These are phyloP conservation scores for Petunia hybrid DNA, from an alignment of 305 asterid genomes.

Conservation along the genomic window DNA sequence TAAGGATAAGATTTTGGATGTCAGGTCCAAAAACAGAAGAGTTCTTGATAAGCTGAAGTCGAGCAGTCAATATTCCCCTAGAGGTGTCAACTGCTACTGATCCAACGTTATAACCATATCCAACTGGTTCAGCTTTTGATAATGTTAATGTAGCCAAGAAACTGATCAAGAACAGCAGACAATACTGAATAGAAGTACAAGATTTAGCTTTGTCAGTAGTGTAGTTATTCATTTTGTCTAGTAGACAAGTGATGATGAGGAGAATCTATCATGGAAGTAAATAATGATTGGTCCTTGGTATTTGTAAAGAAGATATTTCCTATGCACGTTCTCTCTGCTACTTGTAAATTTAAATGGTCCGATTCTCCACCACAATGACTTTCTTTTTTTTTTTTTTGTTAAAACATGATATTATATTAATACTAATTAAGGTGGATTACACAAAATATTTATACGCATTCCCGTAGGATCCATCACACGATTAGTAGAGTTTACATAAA, in stretches of 20 bases:
- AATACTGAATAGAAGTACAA: background rate
- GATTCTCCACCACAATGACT: too few relatives aligned
- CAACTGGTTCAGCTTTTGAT: slow-evolving; percentile 28
- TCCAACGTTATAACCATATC: slow-evolving; percentile 34
- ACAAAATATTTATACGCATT: too few relatives aligned
- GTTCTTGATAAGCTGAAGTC: slow-evolving; percentile 41
- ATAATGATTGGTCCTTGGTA: background rate
- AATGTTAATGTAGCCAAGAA: background rate
- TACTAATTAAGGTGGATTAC: too few relatives aligned
- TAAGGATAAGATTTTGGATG: slow-evolving; percentile 55
- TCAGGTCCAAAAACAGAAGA: slow-evolving; percentile 67
- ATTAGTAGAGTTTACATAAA: too few relatives aligned
- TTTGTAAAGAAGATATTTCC: background rate
- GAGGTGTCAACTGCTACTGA: slow-evolving; percentile 40
- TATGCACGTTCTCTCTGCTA: too few relatives aligned
- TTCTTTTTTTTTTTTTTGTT: too few relatives aligned
- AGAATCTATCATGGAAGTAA: background rate
- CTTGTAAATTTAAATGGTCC: too few relatives aligned
- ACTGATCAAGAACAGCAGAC: background rate
- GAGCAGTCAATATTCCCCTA: slow-evolving; percentile 24
- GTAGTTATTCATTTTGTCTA: background rate
- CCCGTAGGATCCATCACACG: too few relatives aligned
- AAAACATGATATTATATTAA: too few relatives aligned
- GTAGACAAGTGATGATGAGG: background rate
- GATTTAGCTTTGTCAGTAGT: background rate